Percentiles rank a stretch among this genome's conserved stretches.
Evolutionary conservation across 805 yeast species (phyloP).

Genomic region (Dipodascus geniculatus): DNA sequence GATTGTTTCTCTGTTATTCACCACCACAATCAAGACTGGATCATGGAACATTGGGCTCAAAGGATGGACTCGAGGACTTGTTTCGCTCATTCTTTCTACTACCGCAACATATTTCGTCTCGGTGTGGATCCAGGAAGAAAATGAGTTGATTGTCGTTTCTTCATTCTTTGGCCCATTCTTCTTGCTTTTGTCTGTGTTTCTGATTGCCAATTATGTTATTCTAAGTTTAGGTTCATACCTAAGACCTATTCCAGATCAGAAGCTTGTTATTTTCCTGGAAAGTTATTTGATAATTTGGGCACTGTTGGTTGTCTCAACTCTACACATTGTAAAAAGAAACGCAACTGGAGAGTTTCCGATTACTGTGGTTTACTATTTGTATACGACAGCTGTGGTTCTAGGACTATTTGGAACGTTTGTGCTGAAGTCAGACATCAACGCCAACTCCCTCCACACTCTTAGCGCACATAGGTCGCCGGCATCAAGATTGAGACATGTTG

Average conservation of each 20-base stretch:
- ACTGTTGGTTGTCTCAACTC: conserved; percentile 38
- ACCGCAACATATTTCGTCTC: conserved; percentile 28
- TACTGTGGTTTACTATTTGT: conserved; percentile 29
- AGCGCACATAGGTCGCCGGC: neutral
- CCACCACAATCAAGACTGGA: conserved; percentile 30
- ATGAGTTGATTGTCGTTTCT: conserved; percentile 42
- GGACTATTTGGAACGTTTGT: conserved; percentile 34
- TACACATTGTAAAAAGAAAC: conserved; percentile 34
- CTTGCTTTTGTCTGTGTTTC: conserved; percentile 34
- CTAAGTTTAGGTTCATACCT: conserved; percentile 35
- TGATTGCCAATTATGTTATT: conserved; percentile 44
- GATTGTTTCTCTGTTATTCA: conserved; percentile 34
- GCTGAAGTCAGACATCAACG: conserved; percentile 15
- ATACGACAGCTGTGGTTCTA: conserved; percentile 28
- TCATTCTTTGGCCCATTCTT: conserved; percentile 39
- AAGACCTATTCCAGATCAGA: conserved; percentile 45
- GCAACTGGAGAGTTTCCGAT: conserved; percentile 38
- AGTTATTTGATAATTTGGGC: conserved; percentile 48
- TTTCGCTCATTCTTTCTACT: conserved; percentile 38
- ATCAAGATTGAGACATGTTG: conserved; percentile 5
- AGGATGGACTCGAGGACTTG: conserved; percentile 45
- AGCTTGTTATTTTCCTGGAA: conserved; percentile 45
- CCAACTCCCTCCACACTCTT: neutral
- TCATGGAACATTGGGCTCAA: conserved; percentile 38
- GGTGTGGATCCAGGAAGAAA: conserved; percentile 30